These are phyloP conservation scores for Suillus occidentalis DNA, from an alignment of 768 basidiomycete genomes.

Conservation along the genomic window DNA sequence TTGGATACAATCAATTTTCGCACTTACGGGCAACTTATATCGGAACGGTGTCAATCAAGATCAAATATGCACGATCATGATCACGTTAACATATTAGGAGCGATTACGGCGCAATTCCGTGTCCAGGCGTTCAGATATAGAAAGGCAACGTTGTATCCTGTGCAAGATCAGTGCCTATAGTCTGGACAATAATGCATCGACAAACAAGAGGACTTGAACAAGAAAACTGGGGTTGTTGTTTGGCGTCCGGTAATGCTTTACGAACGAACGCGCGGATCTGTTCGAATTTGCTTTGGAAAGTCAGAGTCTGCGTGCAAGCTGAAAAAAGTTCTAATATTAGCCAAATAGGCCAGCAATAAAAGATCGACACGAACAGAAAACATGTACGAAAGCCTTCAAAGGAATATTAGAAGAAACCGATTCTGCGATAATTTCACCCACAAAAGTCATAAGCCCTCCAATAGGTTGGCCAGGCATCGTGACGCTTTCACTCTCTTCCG, in stretches of 20 bases:
- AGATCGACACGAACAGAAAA: not conserved
- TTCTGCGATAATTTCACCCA: not conserved
- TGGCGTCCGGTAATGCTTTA: not conserved
- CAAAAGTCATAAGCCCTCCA: not conserved
- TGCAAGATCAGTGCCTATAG: conserved; percentile 1
- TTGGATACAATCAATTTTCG: not conserved
- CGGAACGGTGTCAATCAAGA: not conserved
- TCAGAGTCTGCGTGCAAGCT: not conserved
- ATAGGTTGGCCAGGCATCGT: not conserved
- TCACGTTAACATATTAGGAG: not conserved
- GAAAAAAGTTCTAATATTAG: not conserved
- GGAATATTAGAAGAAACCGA: not conserved
- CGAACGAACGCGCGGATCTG: not conserved
- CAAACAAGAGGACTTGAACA: conserved; percentile 2
- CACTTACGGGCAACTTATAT: not conserved
- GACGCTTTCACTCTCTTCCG: conserved; percentile 1
- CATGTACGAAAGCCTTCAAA: conserved; percentile 3
- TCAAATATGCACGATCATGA: not conserved
- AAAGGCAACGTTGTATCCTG: conserved; percentile 1
- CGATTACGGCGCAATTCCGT: not conserved
- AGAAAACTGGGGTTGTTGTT: not conserved
- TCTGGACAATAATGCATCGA: not conserved
- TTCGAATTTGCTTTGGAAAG: not conserved
- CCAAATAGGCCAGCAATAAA: too few species aligned
- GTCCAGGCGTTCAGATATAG: not conserved